Percentiles rank a stretch among this genome's conserved stretches.
Evolutionary conservation across 177 flowering plant species (phyloP).

Genomic region (Vitis hybrid): DNA sequence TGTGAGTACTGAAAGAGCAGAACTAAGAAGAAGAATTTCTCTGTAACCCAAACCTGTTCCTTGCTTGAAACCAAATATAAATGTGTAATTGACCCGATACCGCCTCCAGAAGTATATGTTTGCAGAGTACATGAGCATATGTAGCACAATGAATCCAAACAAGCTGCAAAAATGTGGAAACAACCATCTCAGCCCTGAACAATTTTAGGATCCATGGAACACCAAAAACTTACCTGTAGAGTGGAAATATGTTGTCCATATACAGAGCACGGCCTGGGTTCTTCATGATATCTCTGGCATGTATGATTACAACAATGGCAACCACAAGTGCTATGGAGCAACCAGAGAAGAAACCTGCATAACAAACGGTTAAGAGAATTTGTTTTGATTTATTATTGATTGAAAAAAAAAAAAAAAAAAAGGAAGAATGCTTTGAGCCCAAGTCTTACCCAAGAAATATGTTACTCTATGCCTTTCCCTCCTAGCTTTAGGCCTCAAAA

Average conservation of each 20-base stretch:
- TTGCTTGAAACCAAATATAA: conserved; percentile 71
- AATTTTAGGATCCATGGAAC: conserved; percentile 1
- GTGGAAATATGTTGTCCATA: conserved; percentile 75
- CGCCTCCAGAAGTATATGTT: conserved; percentile 40
- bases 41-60: conserved; percentile 63
- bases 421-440: neutral
- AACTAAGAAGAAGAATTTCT: conserved; percentile 58
- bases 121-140: conserved; percentile 35
- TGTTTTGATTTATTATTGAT: neutral
- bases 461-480: conserved; percentile 37
- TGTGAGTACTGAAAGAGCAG: conserved; percentile 52
- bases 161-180: conserved; percentile 48
- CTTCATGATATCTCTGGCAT: conserved; percentile 36
- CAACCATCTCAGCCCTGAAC: neutral
- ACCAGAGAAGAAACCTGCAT: conserved; percentile 69
- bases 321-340: conserved; percentile 61
- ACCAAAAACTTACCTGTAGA: conserved; percentile 56
- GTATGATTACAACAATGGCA: conserved; percentile 49
- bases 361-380: neutral
- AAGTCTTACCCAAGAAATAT: conserved; percentile 29
- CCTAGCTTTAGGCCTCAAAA: conserved; percentile 27
- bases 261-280: conserved; percentile 34
- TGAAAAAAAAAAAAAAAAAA: neutral
- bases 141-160: conserved; percentile 58
- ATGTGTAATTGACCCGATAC: conserved; percentile 57